A percentile compares a stretch with the other conserved stretches of the same genome.
phyloP scores from a whole-genome alignment of 2,329 filamentous ascomycete species.

The Cladosporium sp. region DNA sequence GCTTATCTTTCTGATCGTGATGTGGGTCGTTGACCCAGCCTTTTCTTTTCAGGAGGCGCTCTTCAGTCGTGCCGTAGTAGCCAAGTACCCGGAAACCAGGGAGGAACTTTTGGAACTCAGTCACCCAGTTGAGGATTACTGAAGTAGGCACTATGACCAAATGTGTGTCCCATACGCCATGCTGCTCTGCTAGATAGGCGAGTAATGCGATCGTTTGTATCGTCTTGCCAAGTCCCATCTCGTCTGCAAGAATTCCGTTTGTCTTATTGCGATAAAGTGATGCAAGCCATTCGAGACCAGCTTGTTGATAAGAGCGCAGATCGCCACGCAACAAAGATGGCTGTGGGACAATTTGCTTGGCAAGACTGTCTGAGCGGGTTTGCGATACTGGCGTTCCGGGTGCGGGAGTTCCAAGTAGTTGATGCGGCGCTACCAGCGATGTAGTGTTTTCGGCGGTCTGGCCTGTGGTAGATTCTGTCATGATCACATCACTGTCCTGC shows the following conservation, averaged over 20 bases:
- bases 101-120: slow-evolving; percentile 99
- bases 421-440: not conserved
- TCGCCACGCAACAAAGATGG: slow-evolving; percentile 77
- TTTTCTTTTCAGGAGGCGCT: slow-evolving; percentile 82
- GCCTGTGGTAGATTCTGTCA: slow-evolving; percentile 15
- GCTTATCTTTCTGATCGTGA: slow-evolving; percentile 73
- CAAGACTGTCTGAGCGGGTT: slow-evolving; percentile 6
- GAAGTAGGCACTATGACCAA: slow-evolving; percentile 94
- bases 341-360: slow-evolving; percentile 40
- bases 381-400: slow-evolving; percentile 10
- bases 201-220: slow-evolving; percentile 95
- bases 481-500: not conserved
- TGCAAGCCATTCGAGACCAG: slow-evolving; percentile 94
- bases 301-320: slow-evolving; percentile 91
- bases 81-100: slow-evolving; percentile 97
- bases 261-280: slow-evolving; percentile 87
- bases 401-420: not conserved
- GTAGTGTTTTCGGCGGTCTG: slow-evolving; percentile 22
- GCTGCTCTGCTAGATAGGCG: slow-evolving; percentile 84
- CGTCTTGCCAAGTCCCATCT: slow-evolving; percentile 98
- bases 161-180: slow-evolving; percentile 93
- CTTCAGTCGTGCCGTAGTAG: slow-evolving; percentile 92
- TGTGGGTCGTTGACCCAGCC: slow-evolving; percentile 79
- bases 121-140: slow-evolving; percentile 99
- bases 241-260: slow-evolving; percentile 93